Base-by-base conservation (phyloP, 1,284 basidiomycete species). In the Rhizopogon hawkerae region DNA sequence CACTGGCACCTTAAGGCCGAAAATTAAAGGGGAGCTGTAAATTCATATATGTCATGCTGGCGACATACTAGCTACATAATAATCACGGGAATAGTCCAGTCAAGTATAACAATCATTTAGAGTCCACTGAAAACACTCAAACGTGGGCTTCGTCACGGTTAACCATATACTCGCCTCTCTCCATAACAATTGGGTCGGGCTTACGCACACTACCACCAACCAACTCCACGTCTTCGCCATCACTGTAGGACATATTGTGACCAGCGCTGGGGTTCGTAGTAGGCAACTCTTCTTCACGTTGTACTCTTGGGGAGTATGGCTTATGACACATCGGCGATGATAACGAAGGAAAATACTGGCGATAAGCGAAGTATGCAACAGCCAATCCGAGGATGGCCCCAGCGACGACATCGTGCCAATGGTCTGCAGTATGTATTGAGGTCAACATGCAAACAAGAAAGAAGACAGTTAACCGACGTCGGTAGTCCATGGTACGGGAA, bases 401-500 rank as follows among this genome's bases (percentile, higher is more conserved):
- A 2, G 89, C 78, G 5, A 92, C 65, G 37, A 96, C 85, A 59
- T 97, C 91, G 37, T 90, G 81, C 86, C 89, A 92, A 64, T 92
- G 88, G 65, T 92, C 87, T 89, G 56, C 33, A 48, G 35, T 34
- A 38, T 45, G 43, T 13, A 18, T 52, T 52, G 21, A 37, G 29
- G 42, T 31, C 33, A 41, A 41, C 16, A 34, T 13, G 44, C 10
- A 10, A 33, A 13, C 34, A 34, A 38, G 43, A 33, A n/a, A 16
- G 23, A 24, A 35, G 9, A 26, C 38, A 53, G 35, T 24, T 18
- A 35, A 70, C 80, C 58, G 62, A 89, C 89, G 90, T 51, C 90
- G 78, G 58, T 89, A 87, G 65, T 93, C 90, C 85, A 90, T 90
- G 0, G 87, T 91, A 26, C 91, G 80, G n/a, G 86, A 89, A 51